These are phyloP conservation scores for Puccinia triticina DNA, from an alignment of 1,284 basidiomycete species.

Conservation along the genomic window DNA sequence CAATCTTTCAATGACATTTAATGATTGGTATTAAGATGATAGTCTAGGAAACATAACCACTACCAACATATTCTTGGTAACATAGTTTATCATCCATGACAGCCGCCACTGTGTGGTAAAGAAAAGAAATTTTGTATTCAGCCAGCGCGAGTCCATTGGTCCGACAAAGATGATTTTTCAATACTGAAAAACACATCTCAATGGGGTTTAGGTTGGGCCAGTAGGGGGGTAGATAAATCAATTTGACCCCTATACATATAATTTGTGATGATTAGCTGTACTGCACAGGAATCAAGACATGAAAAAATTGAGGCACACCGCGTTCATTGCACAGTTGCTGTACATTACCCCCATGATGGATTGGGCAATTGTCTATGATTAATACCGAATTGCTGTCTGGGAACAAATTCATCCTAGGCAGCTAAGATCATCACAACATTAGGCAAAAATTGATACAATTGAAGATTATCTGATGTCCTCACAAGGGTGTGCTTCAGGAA, in stretches of 20 bases:
- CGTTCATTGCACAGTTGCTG: background rate
- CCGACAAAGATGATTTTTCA: background rate
- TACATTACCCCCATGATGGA: constrained; percentile 2
- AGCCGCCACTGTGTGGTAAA: background rate
- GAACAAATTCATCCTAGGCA: constrained; percentile 26
- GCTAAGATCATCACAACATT: background rate
- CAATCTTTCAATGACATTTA: background rate
- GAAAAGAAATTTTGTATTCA: background rate
- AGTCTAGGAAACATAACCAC: constrained; percentile 10
- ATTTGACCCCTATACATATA: background rate
- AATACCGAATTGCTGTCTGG: constrained; percentile 13
- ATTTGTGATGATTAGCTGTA: too few species aligned
- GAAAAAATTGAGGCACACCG: background rate
- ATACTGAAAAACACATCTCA: constrained; percentile 22
- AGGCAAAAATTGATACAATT: too few species aligned
- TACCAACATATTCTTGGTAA: background rate
- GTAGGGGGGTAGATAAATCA: constrained; percentile 20
- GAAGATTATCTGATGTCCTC: too few species aligned
- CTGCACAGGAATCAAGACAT: too few species aligned
- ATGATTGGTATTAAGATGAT: background rate
- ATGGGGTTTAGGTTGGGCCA: constrained; percentile 34
- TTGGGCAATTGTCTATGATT: constrained; percentile 8
- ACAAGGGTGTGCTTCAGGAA: constrained; percentile 18
- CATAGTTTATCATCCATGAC: constrained; percentile 17
- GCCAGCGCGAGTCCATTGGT: background rate